Evolutionary conservation across 768 basidiomycete species (phyloP), one percentile per base, ranked within the genome.

Genomic region (Lactarius indigo): DNA sequence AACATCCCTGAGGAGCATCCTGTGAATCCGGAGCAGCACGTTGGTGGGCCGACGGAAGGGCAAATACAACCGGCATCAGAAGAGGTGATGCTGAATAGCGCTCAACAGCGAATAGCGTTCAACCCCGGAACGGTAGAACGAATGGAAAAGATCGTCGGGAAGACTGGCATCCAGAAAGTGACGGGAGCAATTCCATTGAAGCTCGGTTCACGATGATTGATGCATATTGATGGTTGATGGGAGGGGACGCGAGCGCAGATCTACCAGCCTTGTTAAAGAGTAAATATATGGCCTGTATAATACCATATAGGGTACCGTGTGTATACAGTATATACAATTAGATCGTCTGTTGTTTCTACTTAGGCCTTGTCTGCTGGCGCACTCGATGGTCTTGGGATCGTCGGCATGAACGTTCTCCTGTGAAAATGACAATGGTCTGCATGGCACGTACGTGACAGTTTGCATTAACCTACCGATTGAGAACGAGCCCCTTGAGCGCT

Each of bases 401-500:
- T 42, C 13, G 70, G 68, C 42, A 67, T 61, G 23, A 71, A 71
- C 3, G 70, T 66, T 47, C 65, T 66, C 68, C 70, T 71, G 61
- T 10, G 37, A 20, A 59, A 8, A 54, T 3, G 23, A 44, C 59
- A 20, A n/a, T 8, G 18, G 31, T 66, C 31, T 33, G 37, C 30
- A 31, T 28, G 7, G 23, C 28, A 35, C 20, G 8, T 17, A 23
- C 17, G 33, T 12, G 12, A 44, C 13, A 4, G 12, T 13, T n/a
- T 44, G 44, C 12, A n/a, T 28, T n/a, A 9, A 79, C 81, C 69
- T 72, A 85, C 86, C 91, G 79, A 74, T 90, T 93, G 54, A 93
- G 78, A 57, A 90, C 89, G 26, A 92, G 81, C 10, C 91, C 90
- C 72, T 92, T 93, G 72, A 93, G 76, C 15, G 89, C 87, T 64